These are phyloP conservation scores for Picea abies DNA, from an alignment of 83 land plant genomes.

Conservation along the genomic window DNA sequence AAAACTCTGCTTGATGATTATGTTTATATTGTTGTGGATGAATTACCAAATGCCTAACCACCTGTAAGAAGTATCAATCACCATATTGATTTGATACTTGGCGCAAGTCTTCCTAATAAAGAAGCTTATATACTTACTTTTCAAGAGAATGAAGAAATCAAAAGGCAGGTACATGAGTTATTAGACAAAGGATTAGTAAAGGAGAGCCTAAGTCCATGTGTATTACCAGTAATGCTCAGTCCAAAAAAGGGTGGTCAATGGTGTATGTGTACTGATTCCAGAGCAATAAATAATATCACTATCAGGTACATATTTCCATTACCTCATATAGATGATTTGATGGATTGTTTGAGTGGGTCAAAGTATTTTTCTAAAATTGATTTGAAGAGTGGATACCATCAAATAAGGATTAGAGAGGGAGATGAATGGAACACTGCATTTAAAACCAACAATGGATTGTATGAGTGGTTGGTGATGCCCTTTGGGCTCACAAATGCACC, in stretches of 20 bases:
- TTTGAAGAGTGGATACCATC: not conserved
- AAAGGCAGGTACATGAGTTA: not conserved
- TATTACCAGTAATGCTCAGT: not conserved
- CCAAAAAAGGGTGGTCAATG: not conserved
- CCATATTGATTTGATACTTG: not conserved
- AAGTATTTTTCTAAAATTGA: not conserved
- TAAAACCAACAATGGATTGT: not conserved
- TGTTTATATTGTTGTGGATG: not conserved
- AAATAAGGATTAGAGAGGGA: not conserved
- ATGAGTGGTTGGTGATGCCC: not conserved
- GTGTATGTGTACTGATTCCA: not conserved
- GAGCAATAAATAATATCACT: not conserved
- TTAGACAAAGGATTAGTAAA: not conserved
- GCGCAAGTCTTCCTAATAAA: not conserved
- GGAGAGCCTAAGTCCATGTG: not conserved
- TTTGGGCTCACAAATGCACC: not conserved
- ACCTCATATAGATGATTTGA: not conserved
- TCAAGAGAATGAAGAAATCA: not conserved
- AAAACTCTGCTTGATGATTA: not conserved
- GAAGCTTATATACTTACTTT: not conserved
- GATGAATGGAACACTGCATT: not conserved
- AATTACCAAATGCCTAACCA: not conserved
- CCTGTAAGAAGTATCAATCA: not conserved
- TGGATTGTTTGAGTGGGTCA: not conserved
- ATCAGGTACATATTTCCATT: not conserved